Base-by-base conservation (phyloP, 805 yeast species). In the Zygosaccharomyces bisporus region DNA sequence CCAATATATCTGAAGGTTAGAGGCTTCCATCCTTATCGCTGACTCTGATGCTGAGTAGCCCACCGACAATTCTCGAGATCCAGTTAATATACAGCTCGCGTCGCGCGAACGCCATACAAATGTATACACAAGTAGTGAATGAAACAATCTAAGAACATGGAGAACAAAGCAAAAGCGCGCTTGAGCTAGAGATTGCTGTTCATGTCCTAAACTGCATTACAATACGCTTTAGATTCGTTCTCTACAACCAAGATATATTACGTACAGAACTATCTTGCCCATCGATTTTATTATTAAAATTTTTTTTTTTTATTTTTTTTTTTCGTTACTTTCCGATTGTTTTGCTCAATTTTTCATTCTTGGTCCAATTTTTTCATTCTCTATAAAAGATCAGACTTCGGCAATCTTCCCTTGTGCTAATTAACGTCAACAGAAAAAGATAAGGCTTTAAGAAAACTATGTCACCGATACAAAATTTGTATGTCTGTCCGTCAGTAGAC, bases 1-100 rank as follows among this genome's bases (percentile, higher is more conserved):
- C 67, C 68, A 64, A 42, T 66, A 66, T 27, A 63, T 62, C 44
- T 63, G 68, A 33, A 63, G 49, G 44, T 58, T 61, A 5, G 57
- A 51, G 0, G 64, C 60, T 41, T 55, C 47, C 52, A 47, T 47
- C 34, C 8, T 14, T 16, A n/a, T 12, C 13, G 14, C 27, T 23
- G 4, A 6, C 7, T 6, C 8, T 23, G 8, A 9, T 23, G 27
- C 8, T 12, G 27, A 23, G 27, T 23, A 6, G 27, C 10, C 7
- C 12, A 23, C 10, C 27, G 27, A 23, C n/a, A 12, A 4, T 3
- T 23, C 8, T 23, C 27, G 10, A 23, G 27, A 23, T 23, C 27
- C n/a, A n/a, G n/a, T n/a, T 27, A 4, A 13, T 27, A 27, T 13
- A 3, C 16, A n/a, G 16, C 3, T n/a, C 31, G 31, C 31, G 13